Evolutionary conservation across 768 basidiomycete species (phyloP).

Genomic region (Amanita brunnescens): DNA sequence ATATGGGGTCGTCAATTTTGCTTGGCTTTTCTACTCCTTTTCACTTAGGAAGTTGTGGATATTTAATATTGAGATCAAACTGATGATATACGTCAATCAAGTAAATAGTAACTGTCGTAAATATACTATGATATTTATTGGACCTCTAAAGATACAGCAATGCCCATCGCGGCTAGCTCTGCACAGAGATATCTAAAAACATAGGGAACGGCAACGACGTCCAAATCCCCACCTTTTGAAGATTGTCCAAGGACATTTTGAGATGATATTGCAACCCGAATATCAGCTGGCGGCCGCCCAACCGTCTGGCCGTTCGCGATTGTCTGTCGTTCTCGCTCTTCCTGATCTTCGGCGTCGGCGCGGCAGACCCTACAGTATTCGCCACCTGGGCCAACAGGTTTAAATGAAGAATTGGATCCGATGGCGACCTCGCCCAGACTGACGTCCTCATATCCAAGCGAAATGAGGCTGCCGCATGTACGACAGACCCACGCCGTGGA

Average conservation of each 20-base stretch:
- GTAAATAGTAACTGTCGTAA: not conserved
- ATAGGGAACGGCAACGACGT: conserved; percentile 92
- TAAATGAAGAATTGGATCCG: conserved; percentile 41
- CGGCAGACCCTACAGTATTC: conserved; percentile 97
- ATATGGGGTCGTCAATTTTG: not conserved
- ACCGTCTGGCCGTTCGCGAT: conserved; percentile 47
- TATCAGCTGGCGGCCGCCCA: conserved; percentile 35
- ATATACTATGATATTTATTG: conserved; percentile 24
- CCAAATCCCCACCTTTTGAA: conserved; percentile 74
- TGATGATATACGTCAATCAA: not conserved
- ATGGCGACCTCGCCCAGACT: conserved; percentile 55
- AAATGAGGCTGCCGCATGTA: conserved; percentile 91
- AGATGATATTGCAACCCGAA: conserved; percentile 58
- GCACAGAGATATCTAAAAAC: conserved; percentile 93
- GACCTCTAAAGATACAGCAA: conserved; percentile 79
- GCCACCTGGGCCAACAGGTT: conserved; percentile 65
- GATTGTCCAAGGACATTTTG: conserved; percentile 54
- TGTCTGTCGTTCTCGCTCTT: conserved; percentile 49
- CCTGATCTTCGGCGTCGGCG: conserved; percentile 54
- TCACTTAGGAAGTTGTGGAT: not conserved
- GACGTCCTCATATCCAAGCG: conserved; percentile 90
- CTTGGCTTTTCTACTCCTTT: not conserved
- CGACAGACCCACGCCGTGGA: conserved; percentile 99
- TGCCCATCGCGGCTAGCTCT: conserved; percentile 98
- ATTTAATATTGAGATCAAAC: not conserved